Evolutionary conservation across 1,284 basidiomycete species (phyloP), one percentile per base, ranked within the genome.

Genomic region (Gymnopus androsaceus): DNA sequence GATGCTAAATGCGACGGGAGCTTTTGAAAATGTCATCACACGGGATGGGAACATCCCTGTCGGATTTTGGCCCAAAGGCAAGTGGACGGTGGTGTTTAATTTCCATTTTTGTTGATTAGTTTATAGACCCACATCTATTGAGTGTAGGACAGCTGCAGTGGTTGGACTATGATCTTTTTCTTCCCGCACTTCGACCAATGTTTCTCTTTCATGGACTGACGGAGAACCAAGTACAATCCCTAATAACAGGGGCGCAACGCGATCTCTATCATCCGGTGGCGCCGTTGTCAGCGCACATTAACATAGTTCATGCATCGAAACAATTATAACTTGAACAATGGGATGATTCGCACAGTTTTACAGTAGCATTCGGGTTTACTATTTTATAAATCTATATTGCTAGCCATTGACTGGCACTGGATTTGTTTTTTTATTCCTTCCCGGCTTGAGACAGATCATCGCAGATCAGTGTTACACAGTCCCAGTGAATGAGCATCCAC

Each of bases 91-190:
- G 36, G 46, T 73, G 71, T 73, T 44, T 27, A 21, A 33, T 45
- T 37, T 42, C 30, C 33, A 49, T 50, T 11, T 21, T 45, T 23
- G 31, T 28, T 48, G 12, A 38, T 36, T 42, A 30, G 1, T 37
- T 27, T 50, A n/a, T 36, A 77, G 76, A 77, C 60, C 63, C 66
- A 23, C 62, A 69, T 53, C 63, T 69, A 30, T 74, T 87, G 23
- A 84, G 83, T 31, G 78, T 85, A 45, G 85, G 84, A 6, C 83
- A 87, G 61, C 68, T 87, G 21, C 83, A 84, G 38, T 87, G 85
- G 85, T 81, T 86, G 82, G 79, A 82, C 57, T 82, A 81, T 61
- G 85, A 87, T 61, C 73, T 79, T n/a, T 73, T 87, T 57, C 70
- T 87, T 38, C 82, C 82, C 38, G 82, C 82, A 3, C 67, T 87